These are phyloP conservation scores for Fusarium sp. DNA, from an alignment of 2,329 filamentous ascomycete species.

Conservation along the genomic window DNA sequence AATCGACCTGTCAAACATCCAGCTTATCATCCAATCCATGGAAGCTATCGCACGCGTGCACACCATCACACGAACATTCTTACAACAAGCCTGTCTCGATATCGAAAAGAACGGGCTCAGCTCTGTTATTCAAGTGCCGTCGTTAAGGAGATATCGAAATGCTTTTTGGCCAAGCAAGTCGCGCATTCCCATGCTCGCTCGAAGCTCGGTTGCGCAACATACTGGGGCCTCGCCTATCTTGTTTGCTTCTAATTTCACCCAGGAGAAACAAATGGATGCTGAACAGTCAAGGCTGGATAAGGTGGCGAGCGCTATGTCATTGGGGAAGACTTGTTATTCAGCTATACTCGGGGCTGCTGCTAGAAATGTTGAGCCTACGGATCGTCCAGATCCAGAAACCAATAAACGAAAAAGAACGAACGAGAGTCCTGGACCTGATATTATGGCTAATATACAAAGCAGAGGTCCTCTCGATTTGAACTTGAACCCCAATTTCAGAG, in stretches of 20 bases:
- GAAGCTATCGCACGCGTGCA: slow-evolving; percentile 80
- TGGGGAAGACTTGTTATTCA: slow-evolving; percentile 49
- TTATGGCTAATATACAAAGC: slow-evolving; percentile 1
- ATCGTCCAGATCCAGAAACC: slow-evolving; percentile 26
- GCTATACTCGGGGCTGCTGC: slow-evolving; percentile 51
- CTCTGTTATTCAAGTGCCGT: slow-evolving; percentile 53
- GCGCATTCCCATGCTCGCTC: slow-evolving; percentile 63
- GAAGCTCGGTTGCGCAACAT: slow-evolving; percentile 58
- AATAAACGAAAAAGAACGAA: slow-evolving; percentile 53
- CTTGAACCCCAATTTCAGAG: slow-evolving; percentile 3
- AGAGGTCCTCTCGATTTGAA: slow-evolving; percentile 7
- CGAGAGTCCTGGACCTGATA: slow-evolving; percentile 43
- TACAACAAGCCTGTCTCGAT: slow-evolving; percentile 88
- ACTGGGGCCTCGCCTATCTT: slow-evolving; percentile 57
- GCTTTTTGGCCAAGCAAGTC: slow-evolving; percentile 49
- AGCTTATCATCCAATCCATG: slow-evolving; percentile 84
- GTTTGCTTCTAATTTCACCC: neutral
- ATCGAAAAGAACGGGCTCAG: slow-evolving; percentile 68
- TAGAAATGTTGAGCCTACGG: slow-evolving; percentile 46
- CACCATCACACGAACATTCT: slow-evolving; percentile 82
- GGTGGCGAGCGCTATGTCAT: neutral
- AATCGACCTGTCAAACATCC: slow-evolving; percentile 64
- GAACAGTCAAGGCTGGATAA: slow-evolving; percentile 21
- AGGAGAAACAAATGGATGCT: slow-evolving; percentile 7
- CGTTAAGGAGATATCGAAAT: slow-evolving; percentile 51